Base-by-base conservation (phyloP, 305 asterid species). In the Nicotiana rustica region DNA sequence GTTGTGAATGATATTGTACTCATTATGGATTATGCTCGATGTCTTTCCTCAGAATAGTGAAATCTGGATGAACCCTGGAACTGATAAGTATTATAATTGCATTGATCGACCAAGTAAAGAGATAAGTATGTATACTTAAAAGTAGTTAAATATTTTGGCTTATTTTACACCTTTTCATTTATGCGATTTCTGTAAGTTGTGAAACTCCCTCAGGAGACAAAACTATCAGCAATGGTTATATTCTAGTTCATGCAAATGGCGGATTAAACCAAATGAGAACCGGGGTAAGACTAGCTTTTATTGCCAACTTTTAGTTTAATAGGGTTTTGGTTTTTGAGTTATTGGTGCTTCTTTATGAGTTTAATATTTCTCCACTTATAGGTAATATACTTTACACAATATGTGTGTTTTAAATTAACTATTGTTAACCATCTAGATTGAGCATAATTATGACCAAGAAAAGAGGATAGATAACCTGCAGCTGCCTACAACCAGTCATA, bases 181-280 rank as follows among this genome's bases (percentile, higher is more conserved):
- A 6, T 17, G 65, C 25, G 3, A 21, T 75, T 36, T 62, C 44
- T 38, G 17, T 41, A 78, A 78, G 38, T 73, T 67, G 14, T 21
- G 15, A 29, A 41, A 21, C 38, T 67, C 66, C 21, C 62, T 15
- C 70, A 82, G 84, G 81, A 65, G 41, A 18, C 64, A 18, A 73
- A 61, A 55, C 18, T 80, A 70, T 1, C 60, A 62, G 70, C 73
- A 84, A 84, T 79, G 86, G 86, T 2, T 80, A 84, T 75, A 31
- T 84, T 56, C 29, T 84, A 29, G 81, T 80, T 80, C 84, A 80
- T 84, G 86, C 86, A 80, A 84, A 84, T 62, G 86, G 86, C n/a
- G 86, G 86, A 84, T 67, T 84, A 44, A 84, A 84, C 60, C 86
- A 84, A 70, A 84, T 84, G 86, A 84, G 78, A 84, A 80, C 77